These are phyloP conservation scores for Fomitiporia mediterranea DNA, from an alignment of 1,284 basidiomycete species.

Conservation along the genomic window DNA sequence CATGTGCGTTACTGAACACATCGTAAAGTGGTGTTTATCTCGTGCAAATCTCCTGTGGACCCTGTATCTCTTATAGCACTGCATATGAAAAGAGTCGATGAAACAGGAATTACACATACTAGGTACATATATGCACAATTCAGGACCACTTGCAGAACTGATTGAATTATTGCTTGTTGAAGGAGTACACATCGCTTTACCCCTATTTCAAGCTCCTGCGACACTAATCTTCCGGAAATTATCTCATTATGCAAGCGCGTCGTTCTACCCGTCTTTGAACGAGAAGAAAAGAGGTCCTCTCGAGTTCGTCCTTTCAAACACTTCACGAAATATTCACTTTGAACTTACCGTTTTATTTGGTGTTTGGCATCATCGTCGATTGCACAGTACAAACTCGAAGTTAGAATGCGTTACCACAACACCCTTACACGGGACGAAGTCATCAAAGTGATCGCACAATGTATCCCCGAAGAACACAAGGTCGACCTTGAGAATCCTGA, in stretches of 20 bases:
- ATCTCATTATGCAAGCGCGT: conserved; percentile 51
- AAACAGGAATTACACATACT: conserved; percentile 60
- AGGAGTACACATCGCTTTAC: conserved; percentile 68
- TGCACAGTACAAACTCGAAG: conserved; percentile 71
- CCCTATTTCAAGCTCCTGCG: conserved; percentile 62
- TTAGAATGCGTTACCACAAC: conserved; percentile 68
- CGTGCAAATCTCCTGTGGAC: conserved; percentile 70
- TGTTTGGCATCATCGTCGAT: too few species aligned
- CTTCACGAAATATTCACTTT: neutral
- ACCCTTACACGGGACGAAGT: conserved; percentile 52
- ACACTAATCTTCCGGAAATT: conserved; percentile 66
- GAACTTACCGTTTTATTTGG: too few species aligned
- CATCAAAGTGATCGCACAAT: conserved; percentile 63
- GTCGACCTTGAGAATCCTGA: conserved; percentile 66
- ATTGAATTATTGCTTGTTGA: conserved; percentile 8
- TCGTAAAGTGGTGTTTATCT: conserved; percentile 68
- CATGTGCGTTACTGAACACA: conserved; percentile 1
- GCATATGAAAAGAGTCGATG: conserved; percentile 57
- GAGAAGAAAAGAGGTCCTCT: conserved; percentile 39
- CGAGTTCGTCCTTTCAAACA: conserved; percentile 30
- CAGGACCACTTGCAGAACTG: too few species aligned
- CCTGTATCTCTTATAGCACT: conserved; percentile 67
- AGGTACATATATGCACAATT: conserved; percentile 52
- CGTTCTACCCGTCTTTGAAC: conserved; percentile 47
- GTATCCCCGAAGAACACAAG: conserved; percentile 58